phyloP scores from a whole-genome alignment of 139 green algal genomes.

The Yamagishiella unicocca region DNA sequence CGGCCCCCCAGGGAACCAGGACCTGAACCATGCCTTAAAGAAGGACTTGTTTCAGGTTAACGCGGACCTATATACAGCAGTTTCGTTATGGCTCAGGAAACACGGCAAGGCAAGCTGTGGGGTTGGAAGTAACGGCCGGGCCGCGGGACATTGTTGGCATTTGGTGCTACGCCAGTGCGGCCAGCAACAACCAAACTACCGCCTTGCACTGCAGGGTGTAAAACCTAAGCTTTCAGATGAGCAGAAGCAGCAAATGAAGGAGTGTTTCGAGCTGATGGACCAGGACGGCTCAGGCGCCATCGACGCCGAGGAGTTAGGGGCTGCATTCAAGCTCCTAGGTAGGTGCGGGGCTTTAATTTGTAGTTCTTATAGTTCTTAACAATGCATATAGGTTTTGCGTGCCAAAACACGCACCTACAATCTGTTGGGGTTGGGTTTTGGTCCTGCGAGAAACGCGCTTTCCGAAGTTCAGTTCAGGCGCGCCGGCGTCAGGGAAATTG shows the following conservation, averaged over 20 bases:
- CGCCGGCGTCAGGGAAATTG: no score
- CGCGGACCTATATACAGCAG: constrained; percentile 19
- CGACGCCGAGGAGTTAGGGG: constrained; percentile 78
- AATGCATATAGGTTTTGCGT: no score
- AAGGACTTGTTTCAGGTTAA: constrained; percentile 43
- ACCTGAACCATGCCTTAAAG: neutral
- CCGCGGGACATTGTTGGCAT: no score
- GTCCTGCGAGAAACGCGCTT: no score
- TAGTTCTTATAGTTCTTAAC: no score
- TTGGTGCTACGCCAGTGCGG: no score
- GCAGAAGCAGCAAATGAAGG: constrained; percentile 71
- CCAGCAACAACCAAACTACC: no score
- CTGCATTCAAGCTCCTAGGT: constrained; percentile 77
- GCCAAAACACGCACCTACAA: no score
- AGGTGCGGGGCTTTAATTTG: neutral
- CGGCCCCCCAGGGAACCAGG: neutral
- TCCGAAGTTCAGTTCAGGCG: no score
- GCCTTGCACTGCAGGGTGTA: constrained; percentile 58
- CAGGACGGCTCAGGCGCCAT: constrained; percentile 83
- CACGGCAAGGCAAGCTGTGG: constrained; percentile 39
- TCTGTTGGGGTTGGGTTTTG: no score
- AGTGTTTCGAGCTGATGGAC: constrained; percentile 87
- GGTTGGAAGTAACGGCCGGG: neutral
- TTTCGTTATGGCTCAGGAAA: constrained; percentile 36
- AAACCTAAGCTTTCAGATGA: constrained; percentile 71